Percentiles rank a stretch among this genome's conserved stretches.
These are phyloP conservation scores for Aspergillus viridinutans DNA, from an alignment of 2,329 filamentous ascomycete species.

Conservation along the genomic window DNA sequence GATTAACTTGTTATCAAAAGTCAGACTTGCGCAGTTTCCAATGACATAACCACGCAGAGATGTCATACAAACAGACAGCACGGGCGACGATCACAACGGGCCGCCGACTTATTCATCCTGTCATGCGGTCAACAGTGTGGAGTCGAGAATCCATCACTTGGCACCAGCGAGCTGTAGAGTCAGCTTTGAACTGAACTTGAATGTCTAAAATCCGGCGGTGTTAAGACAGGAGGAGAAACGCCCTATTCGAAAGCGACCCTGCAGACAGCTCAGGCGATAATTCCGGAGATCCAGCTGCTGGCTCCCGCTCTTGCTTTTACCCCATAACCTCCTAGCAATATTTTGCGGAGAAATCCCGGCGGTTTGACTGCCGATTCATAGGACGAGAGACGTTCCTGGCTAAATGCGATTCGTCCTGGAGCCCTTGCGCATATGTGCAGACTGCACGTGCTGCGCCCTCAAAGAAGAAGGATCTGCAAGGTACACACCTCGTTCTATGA, in stretches of 20 bases:
- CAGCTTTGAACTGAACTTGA: not conserved
- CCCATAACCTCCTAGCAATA: not conserved
- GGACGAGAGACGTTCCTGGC: not conserved
- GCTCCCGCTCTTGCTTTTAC: not conserved
- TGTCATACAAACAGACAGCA: not conserved
- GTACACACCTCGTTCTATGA: not conserved
- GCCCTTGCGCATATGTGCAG: not conserved
- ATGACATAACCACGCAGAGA: not conserved
- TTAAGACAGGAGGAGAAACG: too few relatives aligned
- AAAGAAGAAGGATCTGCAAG: constrained; percentile 5
- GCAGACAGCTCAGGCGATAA: not conserved
- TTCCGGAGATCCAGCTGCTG: not conserved
- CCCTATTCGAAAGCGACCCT: not conserved
- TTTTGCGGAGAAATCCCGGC: not conserved
- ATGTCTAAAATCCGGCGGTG: not conserved
- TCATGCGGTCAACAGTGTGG: not conserved
- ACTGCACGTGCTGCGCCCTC: not conserved
- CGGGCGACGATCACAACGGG: not conserved
- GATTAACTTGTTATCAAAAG: not conserved
- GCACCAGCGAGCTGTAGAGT: not conserved
- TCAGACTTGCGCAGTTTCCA: not conserved
- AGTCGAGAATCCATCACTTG: too few relatives aligned
- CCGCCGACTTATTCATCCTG: not conserved
- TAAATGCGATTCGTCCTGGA: constrained; percentile 1
- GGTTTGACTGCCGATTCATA: not conserved